Conservation (phyloP, 2,329 filamentous ascomycete genomes). For the Fusarium graminum region DNA sequence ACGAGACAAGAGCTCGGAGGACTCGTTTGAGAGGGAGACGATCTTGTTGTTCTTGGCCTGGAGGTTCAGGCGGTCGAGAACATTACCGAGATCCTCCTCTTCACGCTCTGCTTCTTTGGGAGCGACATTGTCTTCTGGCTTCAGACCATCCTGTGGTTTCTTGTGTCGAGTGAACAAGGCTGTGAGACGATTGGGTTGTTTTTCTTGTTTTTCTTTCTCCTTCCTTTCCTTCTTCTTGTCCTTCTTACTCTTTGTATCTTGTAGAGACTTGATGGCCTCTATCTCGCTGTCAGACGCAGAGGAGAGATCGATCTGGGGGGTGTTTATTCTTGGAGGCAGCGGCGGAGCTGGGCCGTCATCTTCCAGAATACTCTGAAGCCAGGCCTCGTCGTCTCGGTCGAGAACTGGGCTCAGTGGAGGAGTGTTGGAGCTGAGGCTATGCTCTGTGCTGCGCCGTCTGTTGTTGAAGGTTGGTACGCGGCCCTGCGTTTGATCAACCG, state of each 20-base stretch:
- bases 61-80: constrained; percentile 88
- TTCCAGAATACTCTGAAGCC: constrained; percentile 67
- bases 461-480: constrained; percentile 33
- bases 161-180: constrained; percentile 55
- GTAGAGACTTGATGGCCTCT: constrained; percentile 49
- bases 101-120: constrained; percentile 62
- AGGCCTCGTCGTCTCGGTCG: constrained; percentile 68
- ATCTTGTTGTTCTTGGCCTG: constrained; percentile 87
- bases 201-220: constrained; percentile 51
- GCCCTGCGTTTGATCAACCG: constrained; percentile 28
- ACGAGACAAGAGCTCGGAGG: constrained; percentile 80
- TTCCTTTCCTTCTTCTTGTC: constrained; percentile 51
- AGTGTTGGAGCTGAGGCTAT: constrained; percentile 48
- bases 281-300: constrained; percentile 39
- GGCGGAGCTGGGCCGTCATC: constrained; percentile 63
- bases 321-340: constrained; percentile 66
- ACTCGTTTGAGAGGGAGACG: constrained; percentile 86
- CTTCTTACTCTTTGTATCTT: constrained; percentile 52
- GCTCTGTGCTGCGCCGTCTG: constrained; percentile 37
- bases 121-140: constrained; percentile 57
- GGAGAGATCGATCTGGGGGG: constrained; percentile 60
- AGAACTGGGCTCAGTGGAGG: constrained; percentile 61
- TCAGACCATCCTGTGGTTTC: constrained; percentile 56
- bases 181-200: constrained; percentile 54
- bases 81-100: constrained; percentile 78